Base-by-base conservation (phyloP, 805 yeast species). In the Jamesozyma gamospora region DNA sequence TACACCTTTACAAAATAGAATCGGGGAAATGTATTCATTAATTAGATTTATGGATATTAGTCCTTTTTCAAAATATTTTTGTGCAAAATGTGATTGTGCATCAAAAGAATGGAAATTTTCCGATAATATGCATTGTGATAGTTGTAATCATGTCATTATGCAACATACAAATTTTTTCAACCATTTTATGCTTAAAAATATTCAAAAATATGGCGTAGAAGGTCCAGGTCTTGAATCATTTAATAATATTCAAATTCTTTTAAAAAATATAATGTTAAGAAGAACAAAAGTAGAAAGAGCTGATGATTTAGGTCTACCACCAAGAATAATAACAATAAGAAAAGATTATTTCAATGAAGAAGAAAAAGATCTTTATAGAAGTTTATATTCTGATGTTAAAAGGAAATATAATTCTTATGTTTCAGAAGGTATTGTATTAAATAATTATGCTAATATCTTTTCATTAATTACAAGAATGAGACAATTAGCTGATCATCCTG, bases 401-500 rank as follows among this genome's bases (percentile, higher is more conserved):
- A 72, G 99, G 44, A 80, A 82, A 51, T 92, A 86, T 67, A 85
- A 84, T 52, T 92, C 87, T 33, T 92, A 78, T 57, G 97, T 92
- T 30, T 92, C 94, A 17, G 90, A 85, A 55, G 98, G 98, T 62
- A 96, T 92, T 31, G 96, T 92, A 18, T 67, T 92, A 42, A 92
- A 92, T 63, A 92, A 92, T 60, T 92, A 92, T 64, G 98, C 98
- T 34, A 92, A 92, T 54, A 92, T 92, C 53, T 92, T 92, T 65
- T 88, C 97, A 0, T 70, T 92, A 41, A 88, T 92, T 53, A 92
- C 98, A 0, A 70, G 98, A 52, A 94, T 92, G 98, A 75, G 99
- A 52, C 98, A 92, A 62, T 68, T 92, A 51, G 97, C 98, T 0
- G 98, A 92, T 59, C 99, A 92, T 61, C 99, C 99, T 0, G 99